These are phyloP conservation scores for Kodamaea kaohsiungensis DNA, from an alignment of 805 yeast genomes.

Conservation along the genomic window DNA sequence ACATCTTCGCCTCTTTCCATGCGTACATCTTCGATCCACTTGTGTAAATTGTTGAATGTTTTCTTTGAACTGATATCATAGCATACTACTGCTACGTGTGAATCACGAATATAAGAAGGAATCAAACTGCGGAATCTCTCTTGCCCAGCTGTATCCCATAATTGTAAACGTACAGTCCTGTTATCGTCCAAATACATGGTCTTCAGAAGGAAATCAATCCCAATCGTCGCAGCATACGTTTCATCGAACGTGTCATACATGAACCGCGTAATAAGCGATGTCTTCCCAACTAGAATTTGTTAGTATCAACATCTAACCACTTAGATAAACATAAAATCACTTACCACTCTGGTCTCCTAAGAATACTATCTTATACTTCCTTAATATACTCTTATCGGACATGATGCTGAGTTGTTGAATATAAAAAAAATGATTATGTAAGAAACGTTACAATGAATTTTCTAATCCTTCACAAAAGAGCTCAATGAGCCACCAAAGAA, in stretches of 20 bases:
- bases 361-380: slow-evolving; percentile 87
- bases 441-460: background rate
- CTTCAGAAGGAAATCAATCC: slow-evolving; percentile 91
- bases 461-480: too few species aligned
- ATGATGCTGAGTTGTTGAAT: slow-evolving; percentile 10
- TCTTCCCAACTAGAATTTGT: slow-evolving; percentile 71
- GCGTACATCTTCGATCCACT: slow-evolving; percentile 94
- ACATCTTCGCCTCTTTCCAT: slow-evolving; percentile 92
- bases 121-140: slow-evolving; percentile 93
- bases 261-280: slow-evolving; percentile 93
- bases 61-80: slow-evolving; percentile 89
- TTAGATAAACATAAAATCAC: slow-evolving; percentile 17
- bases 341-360: slow-evolving; percentile 91
- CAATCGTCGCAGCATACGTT: slow-evolving; percentile 95
- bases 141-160: slow-evolving; percentile 99
- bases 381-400: slow-evolving; percentile 43
- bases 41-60: slow-evolving; percentile 78
- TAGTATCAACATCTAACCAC: slow-evolving; percentile 8
- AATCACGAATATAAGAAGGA: slow-evolving; percentile 93
- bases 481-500: too few species aligned
- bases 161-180: slow-evolving; percentile 85
- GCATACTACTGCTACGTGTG: slow-evolving; percentile 95
- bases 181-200: slow-evolving; percentile 81
- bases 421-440: background rate
- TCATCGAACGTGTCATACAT: slow-evolving; percentile 98